Base-by-base conservation (phyloP, 164 flowering plant genomes). In the Magnolia sinica region DNA sequence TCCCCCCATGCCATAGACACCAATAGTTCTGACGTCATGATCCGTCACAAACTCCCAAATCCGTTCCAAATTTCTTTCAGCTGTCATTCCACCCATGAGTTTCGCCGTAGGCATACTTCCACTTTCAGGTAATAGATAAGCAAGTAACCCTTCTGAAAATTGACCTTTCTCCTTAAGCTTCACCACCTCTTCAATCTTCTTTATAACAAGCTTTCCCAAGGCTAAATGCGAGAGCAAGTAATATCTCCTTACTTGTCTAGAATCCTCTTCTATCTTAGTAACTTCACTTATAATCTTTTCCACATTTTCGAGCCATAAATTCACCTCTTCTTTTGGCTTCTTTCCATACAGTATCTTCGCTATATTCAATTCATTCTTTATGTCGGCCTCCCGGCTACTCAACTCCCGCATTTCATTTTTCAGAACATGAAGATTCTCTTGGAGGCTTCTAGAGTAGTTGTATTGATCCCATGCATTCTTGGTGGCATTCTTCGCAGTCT, bases 1-100 rank as follows among this genome's bases (percentile, higher is more conserved):
- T 37, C 75, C 75, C n/a, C 75, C 75, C 75, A 73, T 58, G 22
- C 75, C 75, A 63, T 73, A 73, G 75, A 73, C 64, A 14, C 70
- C 76, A 20, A 74, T 49, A 27, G 2, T 74, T 16, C 52, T 4
- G 16, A 74, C 37, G 11, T 64, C 68, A 37, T 3, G 59, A 10
- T 74, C 20, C 19, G 9, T 45, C 14, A 74, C 16, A 20, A 13
- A 66, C 27, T 66, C 69, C 76, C 68, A 63, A 61, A 63, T 31
- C 31, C 2, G 45, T 31, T 73, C 20, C 68, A 63, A 31, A 73
- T 8, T 24, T 52, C 37, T 61, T 49, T 22, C n/a, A 9, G 52
- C 71, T 18, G 76, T 64, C n/a, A 52, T 73, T 37, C 11, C 16
- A 73, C 68, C 68, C 67, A 73, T n/a, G 3, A 64, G 16, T 16